phyloP scores from a whole-genome alignment of 2,329 filamentous ascomycete species.

The Seiridium cupressi region DNA sequence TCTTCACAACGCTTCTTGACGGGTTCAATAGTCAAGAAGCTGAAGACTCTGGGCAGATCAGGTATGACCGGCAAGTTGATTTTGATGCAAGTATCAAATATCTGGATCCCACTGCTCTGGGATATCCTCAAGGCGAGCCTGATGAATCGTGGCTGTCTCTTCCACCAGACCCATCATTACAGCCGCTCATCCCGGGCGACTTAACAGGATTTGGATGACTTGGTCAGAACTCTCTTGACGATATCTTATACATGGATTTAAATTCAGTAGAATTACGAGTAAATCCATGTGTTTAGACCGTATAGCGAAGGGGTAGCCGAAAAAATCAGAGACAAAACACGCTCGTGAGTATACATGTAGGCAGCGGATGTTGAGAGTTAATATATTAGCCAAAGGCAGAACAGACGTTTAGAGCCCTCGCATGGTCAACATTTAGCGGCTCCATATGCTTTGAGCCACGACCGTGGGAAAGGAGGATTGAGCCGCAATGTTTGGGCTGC shows the following conservation, averaged over 20 bases:
- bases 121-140: neutral
- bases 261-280: neutral
- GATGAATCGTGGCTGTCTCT: neutral
- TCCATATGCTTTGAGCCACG: no score
- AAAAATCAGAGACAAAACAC: no score
- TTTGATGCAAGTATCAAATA: neutral
- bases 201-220: neutral
- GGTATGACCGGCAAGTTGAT: neutral
- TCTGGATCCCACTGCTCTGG: neutral
- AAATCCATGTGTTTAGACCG: no score
- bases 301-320: no score
- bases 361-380: no score
- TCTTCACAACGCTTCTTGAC: neutral
- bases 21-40: neutral
- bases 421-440: no score
- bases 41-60: neutral
- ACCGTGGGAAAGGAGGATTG: no score
- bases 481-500: no score
- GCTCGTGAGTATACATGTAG: no score
- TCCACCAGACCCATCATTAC: neutral
- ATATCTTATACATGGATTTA: neutral
- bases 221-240: neutral
- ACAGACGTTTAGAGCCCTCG: no score
- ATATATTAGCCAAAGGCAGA: no score
- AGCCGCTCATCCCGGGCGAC: neutral